phyloP scores from a whole-genome alignment of 345 rosid genomes.

The Tarenaya hassleriana region DNA sequence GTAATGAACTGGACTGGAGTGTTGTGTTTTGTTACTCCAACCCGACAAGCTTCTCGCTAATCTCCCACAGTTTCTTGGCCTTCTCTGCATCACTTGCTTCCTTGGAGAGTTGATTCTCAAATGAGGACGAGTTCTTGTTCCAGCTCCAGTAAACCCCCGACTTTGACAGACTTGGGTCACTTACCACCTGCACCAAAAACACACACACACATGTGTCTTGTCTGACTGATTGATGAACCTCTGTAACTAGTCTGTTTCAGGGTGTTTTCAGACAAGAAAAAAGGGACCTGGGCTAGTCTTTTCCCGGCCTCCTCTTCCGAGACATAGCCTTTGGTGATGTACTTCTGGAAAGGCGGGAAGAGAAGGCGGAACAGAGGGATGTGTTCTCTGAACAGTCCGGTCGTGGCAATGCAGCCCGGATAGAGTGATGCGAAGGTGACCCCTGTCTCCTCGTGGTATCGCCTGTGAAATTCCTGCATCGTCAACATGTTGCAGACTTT shows the following conservation, averaged over 20 bases:
- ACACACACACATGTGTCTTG: not conserved
- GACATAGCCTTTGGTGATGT: constrained; percentile 90
- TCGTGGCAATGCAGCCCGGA: constrained; percentile 98
- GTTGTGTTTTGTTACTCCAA: constrained; percentile 24
- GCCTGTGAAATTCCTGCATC: constrained; percentile 95
- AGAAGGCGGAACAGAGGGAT: constrained; percentile 79
- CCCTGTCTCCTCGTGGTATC: constrained; percentile 79
- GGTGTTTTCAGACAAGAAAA: not conserved
- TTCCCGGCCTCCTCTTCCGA: constrained; percentile 92
- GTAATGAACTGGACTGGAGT: too few relatives aligned
- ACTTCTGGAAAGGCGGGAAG: constrained; percentile 96
- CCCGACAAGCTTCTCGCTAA: constrained; percentile 39
- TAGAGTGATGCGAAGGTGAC: constrained; percentile 86
- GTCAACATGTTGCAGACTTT: constrained; percentile 96
- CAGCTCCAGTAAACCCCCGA: constrained; percentile 96
- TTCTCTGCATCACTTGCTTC: constrained; percentile 88
- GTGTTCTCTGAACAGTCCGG: constrained; percentile 97
- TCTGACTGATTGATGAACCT: too few relatives aligned
- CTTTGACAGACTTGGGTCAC: constrained; percentile 77
- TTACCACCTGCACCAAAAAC: constrained; percentile 51
- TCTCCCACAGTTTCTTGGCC: constrained; percentile 44
- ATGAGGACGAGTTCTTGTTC: constrained; percentile 83
- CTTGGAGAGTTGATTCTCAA: constrained; percentile 78
- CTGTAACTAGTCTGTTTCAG: too few relatives aligned
- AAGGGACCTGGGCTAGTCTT: constrained; percentile 83